Evolutionary conservation across 1,139 yeast species (phyloP).

Genomic region (Suzukiozyma palmioleophila): DNA sequence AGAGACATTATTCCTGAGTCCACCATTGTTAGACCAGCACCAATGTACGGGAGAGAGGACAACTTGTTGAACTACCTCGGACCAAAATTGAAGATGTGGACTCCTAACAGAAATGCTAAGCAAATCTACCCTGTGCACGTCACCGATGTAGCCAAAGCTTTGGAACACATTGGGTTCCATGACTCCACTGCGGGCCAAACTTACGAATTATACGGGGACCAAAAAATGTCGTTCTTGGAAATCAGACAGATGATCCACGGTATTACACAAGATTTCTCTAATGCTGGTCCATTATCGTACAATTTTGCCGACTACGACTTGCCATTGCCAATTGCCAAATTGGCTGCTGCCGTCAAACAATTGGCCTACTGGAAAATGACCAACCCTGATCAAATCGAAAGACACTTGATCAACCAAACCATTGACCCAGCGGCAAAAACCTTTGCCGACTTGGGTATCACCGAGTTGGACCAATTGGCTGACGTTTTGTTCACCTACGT

Average conservation of each 20-base stretch:
- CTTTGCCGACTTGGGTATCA: slow-evolving; percentile 69
- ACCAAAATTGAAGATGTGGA: slow-evolving; percentile 52
- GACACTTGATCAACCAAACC: slow-evolving; percentile 67
- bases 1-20: slow-evolving; percentile 66
- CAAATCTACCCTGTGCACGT: slow-evolving; percentile 72
- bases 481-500: slow-evolving; percentile 66
- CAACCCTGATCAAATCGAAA: slow-evolving; percentile 72
- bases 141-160: slow-evolving; percentile 71
- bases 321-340: slow-evolving; percentile 41
- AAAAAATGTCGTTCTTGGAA: slow-evolving; percentile 58
- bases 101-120: slow-evolving; percentile 63
- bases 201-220: slow-evolving; percentile 74
- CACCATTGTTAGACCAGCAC: slow-evolving; percentile 84
- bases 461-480: slow-evolving; percentile 60
- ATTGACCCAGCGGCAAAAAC: slow-evolving; percentile 61
- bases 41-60: slow-evolving; percentile 76
- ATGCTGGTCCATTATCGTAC: slow-evolving; percentile 48
- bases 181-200: slow-evolving; percentile 77
- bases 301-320: slow-evolving; percentile 28
- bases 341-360: slow-evolving; percentile 45
- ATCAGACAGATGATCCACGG: slow-evolving; percentile 68
- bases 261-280: slow-evolving; percentile 55
- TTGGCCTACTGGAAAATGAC: slow-evolving; percentile 65
- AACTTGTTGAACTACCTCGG: slow-evolving; percentile 63
- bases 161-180: slow-evolving; percentile 76